These are phyloP conservation scores for Trichosporon coremiiforme DNA, from an alignment of 1,284 basidiomycete genomes.

Conservation along the genomic window DNA sequence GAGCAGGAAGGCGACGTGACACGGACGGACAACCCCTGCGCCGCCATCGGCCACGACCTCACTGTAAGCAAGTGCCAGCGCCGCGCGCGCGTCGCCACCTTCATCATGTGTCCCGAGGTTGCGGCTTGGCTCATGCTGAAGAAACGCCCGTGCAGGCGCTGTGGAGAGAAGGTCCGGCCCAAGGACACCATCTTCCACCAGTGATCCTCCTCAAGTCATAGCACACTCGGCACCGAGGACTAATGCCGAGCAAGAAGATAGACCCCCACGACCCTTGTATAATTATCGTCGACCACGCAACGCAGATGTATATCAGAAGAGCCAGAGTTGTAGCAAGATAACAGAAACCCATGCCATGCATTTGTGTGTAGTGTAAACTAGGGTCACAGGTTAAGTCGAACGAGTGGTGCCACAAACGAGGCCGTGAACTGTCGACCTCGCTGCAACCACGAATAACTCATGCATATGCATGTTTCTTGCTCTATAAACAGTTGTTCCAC, in stretches of 20 bases:
- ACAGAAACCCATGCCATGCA: slow-evolving; percentile 15
- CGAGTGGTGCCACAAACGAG: too few species aligned
- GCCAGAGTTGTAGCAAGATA: neutral
- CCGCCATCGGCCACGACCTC: slow-evolving; percentile 1
- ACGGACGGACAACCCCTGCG: neutral
- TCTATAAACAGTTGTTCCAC: too few species aligned
- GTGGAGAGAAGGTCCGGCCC: neutral
- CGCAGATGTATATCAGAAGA: too few species aligned
- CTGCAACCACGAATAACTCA: too few species aligned
- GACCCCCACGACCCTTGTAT: too few species aligned
- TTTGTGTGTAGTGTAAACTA: slow-evolving; percentile 11
- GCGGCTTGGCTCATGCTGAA: neutral
- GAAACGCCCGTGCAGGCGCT: neutral
- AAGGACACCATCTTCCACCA: neutral
- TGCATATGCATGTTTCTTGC: too few species aligned
- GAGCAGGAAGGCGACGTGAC: neutral
- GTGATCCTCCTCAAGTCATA: neutral
- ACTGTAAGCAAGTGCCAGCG: neutral
- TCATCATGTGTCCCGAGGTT: slow-evolving; percentile 2
- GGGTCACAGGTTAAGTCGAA: too few species aligned
- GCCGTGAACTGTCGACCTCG: too few species aligned
- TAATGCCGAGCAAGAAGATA: too few species aligned
- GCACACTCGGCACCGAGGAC: too few species aligned
- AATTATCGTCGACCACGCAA: too few species aligned
- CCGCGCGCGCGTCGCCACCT: neutral